Conservation (phyloP, 2,329 filamentous ascomycete genomes). For the Pyricularia sp. region DNA sequence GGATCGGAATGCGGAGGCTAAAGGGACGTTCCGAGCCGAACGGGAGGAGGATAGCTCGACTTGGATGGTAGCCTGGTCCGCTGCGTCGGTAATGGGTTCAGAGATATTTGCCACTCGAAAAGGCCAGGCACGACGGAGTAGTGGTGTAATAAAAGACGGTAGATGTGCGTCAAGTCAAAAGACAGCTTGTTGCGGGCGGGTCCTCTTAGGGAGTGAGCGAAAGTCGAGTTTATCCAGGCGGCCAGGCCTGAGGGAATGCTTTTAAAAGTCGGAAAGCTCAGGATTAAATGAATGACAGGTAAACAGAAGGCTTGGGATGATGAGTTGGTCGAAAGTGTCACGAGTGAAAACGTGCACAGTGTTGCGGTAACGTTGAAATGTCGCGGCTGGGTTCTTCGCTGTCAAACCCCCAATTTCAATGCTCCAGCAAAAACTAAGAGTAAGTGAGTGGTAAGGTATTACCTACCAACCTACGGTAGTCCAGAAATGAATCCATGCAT, state of each 20-base stretch:
- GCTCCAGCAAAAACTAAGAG: neutral
- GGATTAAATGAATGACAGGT: neutral
- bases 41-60: neutral
- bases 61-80: neutral
- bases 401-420: neutral
- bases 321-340: neutral
- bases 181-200: neutral
- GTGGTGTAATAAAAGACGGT: neutral
- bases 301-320: neutral
- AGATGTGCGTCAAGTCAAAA: neutral
- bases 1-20: neutral
- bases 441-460: too few species aligned
- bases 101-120: neutral
- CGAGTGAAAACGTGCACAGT: neutral
- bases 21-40: neutral
- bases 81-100: neutral
- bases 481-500: too few species aligned
- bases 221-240: neutral
- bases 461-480: too few species aligned
- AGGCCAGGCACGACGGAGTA: neutral
- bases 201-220: neutral
- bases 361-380: neutral
- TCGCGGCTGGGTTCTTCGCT: neutral
- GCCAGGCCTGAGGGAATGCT: neutral
- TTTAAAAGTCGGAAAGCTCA: neutral